Evolutionary conservation across 768 basidiomycete species (phyloP), one percentile per base, ranked within the genome.

Genomic region (Rhodosporidiobolus sp.): DNA sequence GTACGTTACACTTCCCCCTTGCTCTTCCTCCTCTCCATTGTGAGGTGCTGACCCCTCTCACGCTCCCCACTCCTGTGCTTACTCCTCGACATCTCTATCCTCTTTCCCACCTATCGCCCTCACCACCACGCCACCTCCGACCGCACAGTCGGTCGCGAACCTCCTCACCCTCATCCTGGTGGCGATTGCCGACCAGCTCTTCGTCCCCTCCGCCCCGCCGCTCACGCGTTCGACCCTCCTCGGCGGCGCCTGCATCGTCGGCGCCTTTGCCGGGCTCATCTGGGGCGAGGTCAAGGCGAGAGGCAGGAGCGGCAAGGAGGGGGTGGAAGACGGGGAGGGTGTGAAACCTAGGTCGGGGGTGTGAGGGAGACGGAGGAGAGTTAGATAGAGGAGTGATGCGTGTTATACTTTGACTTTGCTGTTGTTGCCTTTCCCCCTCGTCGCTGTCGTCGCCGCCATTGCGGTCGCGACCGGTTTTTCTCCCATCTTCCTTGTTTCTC

Each of bases 151-250:
- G 4, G 93, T 96, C 45, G 93, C 92, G 56, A 92, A 87, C 80
- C 85, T 98, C n/a, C 85, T 95, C n/a, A 94, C 94, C 10, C 94
- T 95, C 75, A 91, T 95, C 49, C 85, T 96, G 60, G 90, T 93
- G 22, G 86, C 93, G 58, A 77, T 91, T 24, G 87, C 89, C 53
- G 94, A 97, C 81, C 84, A 89, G 14, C 74, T 88, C 26, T 89
- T 93, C 72, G 88, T 91, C 46, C 57, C 70, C 53, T 58, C 66
- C 6, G 80, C 85, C 50, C 85, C 87, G 49, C 83, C 85, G 2
- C 79, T 93, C 68, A 91, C 89, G 0, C 34, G 85, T 5, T 89
- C 88, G 85, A 90, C 91, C 66, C 72, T 94, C 28, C 56, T 88
- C 19, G 94, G 94, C 14, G 89, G 89, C 62, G 86, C 86, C 28